Percentiles rank a stretch among this genome's conserved stretches.
These are phyloP conservation scores for Bassia scoparia DNA, from an alignment of 148 eudicot genomes.

Conservation along the genomic window DNA sequence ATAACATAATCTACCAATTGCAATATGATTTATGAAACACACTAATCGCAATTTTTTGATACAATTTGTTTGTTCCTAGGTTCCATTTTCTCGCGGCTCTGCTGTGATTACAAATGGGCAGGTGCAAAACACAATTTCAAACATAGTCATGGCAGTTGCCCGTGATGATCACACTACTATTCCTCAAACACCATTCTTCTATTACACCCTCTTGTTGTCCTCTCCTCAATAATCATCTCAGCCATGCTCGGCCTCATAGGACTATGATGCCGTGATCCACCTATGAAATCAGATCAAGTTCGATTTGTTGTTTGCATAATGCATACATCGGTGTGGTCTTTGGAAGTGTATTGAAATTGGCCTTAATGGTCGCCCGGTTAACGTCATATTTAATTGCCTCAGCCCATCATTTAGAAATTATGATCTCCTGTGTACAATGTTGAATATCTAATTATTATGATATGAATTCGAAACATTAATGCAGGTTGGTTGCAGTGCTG, in stretches of 20 bases:
- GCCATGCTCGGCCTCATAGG: slow-evolving; percentile 94
- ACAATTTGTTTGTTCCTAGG: slow-evolving; percentile 37
- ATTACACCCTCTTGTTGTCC: slow-evolving; percentile 79
- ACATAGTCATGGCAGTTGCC: slow-evolving; percentile 84
- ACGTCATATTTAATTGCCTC: too few relatives aligned
- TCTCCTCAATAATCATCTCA: slow-evolving; percentile 72
- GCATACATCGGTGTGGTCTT: slow-evolving; percentile 86
- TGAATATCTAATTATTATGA: not conserved
- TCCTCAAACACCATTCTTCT: slow-evolving; percentile 71
- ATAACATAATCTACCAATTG: too few relatives aligned
- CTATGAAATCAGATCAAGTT: slow-evolving; percentile 79
- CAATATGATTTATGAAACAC: too few relatives aligned
- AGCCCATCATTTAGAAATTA: too few relatives aligned
- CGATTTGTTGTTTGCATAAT: slow-evolving; percentile 64
- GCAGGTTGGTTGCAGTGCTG: slow-evolving; percentile 65
- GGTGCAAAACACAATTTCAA: slow-evolving; percentile 88
- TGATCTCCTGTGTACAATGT: too few relatives aligned
- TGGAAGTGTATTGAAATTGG: slow-evolving; percentile 77
- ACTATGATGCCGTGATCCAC: slow-evolving; percentile 71
- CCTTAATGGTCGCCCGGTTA: slow-evolving; percentile 67
- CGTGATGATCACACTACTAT: slow-evolving; percentile 71
- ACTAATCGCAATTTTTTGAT: not conserved
- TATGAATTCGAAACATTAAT: not conserved
- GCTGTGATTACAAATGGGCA: slow-evolving; percentile 94
- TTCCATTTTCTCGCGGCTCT: slow-evolving; percentile 87